Evolutionary conservation across 306 rosid genomes (phyloP).

Genomic region (Casuarina equisetifolia): DNA sequence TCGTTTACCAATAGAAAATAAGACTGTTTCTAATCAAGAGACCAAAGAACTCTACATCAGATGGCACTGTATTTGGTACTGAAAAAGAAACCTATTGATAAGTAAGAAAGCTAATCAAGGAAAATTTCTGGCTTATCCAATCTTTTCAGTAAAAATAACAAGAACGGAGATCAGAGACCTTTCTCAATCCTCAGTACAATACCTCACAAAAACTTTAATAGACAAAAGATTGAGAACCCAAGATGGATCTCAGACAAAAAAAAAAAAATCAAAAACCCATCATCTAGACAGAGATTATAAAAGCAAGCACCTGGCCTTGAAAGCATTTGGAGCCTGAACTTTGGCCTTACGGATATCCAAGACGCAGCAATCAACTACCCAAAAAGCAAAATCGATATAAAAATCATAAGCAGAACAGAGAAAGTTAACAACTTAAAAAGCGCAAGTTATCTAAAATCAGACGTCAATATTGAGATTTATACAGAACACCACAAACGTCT

Average conservation of each 20-base stretch:
- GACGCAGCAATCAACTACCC: not conserved
- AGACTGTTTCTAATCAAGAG: not conserved
- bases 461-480: not conserved
- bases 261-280: not conserved
- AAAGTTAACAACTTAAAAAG: not conserved
- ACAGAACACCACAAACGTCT: not conserved
- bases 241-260: not conserved
- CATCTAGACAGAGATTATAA: not conserved
- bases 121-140: not conserved
- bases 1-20: not conserved
- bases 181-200: not conserved
- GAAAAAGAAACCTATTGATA: not conserved
- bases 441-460: not conserved
- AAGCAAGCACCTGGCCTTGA: not conserved
- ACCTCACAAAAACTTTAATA: not conserved
- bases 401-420: not conserved
- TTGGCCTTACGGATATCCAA: not conserved
- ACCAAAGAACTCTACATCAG: not conserved
- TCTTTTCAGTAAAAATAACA: not conserved
- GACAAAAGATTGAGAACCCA: not conserved
- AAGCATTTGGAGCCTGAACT: not conserved
- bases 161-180: not conserved
- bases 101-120: not conserved
- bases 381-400: not conserved
- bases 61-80: not conserved